Conservation (phyloP, 352 stramenopile genomes). For the Elongisporangium prolatum region DNA sequence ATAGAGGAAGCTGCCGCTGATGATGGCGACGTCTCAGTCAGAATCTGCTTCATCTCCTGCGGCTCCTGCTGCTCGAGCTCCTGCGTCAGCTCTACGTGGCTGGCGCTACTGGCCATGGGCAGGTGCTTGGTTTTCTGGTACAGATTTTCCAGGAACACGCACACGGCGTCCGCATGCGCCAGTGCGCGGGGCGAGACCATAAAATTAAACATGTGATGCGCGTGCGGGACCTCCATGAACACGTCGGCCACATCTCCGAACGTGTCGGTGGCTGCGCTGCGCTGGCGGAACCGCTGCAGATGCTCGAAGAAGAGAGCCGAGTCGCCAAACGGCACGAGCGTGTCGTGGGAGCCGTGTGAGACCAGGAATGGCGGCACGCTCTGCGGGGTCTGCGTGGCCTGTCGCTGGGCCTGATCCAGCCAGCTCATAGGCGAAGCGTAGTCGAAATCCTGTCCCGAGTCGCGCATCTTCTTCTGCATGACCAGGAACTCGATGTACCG, state of each 20-base stretch:
- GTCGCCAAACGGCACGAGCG: constrained; percentile 49
- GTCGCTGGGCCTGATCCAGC: constrained; percentile 19
- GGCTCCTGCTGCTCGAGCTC: constrained; percentile 1
- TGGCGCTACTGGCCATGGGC: constrained; percentile 19
- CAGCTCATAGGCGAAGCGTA: constrained; percentile 48
- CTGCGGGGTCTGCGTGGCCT: constrained; percentile 5
- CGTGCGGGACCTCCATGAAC: constrained; percentile 45
- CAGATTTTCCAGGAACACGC: constrained; percentile 49
- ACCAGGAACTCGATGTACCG: constrained; percentile 51
- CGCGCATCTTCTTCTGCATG: constrained; percentile 54
- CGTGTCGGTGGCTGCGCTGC: constrained; percentile 9
- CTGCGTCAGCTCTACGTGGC: constrained; percentile 4
- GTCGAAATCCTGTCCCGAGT: constrained; percentile 39
- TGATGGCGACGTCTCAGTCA: not conserved
- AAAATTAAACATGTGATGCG: constrained; percentile 65
- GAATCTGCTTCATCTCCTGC: not conserved
- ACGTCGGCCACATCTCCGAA: constrained; percentile 40
- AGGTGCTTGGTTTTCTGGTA: constrained; percentile 36
- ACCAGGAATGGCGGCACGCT: constrained; percentile 57
- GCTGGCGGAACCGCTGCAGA: constrained; percentile 32
- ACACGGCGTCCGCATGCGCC: constrained; percentile 47
- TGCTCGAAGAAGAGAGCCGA: constrained; percentile 52
- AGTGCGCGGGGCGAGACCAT: constrained; percentile 47
- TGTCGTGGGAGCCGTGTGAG: constrained; percentile 54
- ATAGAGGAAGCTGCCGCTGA: not conserved